phyloP scores from a whole-genome alignment of 2,329 filamentous ascomycete genomes.

The Colletotrichum scovillei region DNA sequence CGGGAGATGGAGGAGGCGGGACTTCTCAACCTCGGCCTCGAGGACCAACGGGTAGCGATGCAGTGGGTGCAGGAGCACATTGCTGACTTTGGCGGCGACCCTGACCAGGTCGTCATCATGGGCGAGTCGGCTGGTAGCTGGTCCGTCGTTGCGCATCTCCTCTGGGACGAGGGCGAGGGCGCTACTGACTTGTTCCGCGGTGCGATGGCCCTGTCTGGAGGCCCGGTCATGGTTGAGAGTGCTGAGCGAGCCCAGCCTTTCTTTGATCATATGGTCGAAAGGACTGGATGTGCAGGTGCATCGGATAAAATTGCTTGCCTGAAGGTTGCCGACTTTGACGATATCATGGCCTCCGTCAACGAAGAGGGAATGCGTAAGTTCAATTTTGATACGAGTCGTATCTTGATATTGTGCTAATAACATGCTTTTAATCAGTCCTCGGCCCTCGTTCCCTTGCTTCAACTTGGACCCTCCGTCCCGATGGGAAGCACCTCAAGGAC shows the following conservation, averaged over 20 bases:
- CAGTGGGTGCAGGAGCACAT: slow-evolving; percentile 48
- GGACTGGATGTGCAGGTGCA: background rate
- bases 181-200: slow-evolving; percentile 71
- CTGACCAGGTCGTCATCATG: slow-evolving; percentile 43
- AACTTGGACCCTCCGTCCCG: slow-evolving; percentile 9
- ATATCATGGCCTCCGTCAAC: slow-evolving; percentile 14
- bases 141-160: slow-evolving; percentile 42
- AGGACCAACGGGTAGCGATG: slow-evolving; percentile 44
- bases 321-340: slow-evolving; percentile 18
- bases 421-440: background rate
- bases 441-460: slow-evolving; percentile 8
- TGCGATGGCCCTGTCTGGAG: slow-evolving; percentile 69
- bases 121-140: slow-evolving; percentile 47
- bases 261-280: slow-evolving; percentile 12
- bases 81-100: slow-evolving; percentile 45
- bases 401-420: background rate
- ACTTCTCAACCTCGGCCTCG: slow-evolving; percentile 40
- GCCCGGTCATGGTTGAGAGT: slow-evolving; percentile 10
- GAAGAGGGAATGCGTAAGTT: slow-evolving; percentile 25
- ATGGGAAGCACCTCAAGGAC: slow-evolving; percentile 17
- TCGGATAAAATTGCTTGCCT: slow-evolving; percentile 15
- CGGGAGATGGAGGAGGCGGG: slow-evolving; percentile 44
- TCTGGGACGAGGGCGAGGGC: slow-evolving; percentile 69
- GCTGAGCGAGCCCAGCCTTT: slow-evolving; percentile 7
- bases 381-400: too few species aligned